A percentile compares a stretch with the other conserved stretches of the same genome.
These are phyloP conservation scores for Nicotiana knightiana DNA, from an alignment of 257 asterid species.

Conservation along the genomic window DNA sequence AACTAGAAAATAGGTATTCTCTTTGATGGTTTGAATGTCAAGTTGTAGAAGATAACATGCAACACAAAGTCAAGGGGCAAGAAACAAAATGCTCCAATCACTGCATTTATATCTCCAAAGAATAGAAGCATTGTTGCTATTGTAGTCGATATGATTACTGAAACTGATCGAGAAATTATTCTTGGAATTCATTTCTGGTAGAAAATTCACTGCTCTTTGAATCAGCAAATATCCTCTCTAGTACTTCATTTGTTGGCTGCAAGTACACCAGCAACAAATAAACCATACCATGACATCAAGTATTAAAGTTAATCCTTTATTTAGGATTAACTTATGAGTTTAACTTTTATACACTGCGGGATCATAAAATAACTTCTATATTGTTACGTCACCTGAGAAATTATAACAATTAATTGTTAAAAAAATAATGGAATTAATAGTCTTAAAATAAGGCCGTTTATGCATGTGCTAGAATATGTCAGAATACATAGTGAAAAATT, in stretches of 20 bases:
- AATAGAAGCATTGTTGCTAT: conserved; percentile 90
- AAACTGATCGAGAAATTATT: conserved; percentile 52
- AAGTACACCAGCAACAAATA: conserved; percentile 53
- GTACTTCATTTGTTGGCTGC: conserved; percentile 86
- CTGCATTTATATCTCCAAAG: conserved; percentile 71
- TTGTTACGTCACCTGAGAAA: too few relatives aligned
- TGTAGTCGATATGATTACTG: conserved; percentile 53
- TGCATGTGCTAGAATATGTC: too few relatives aligned
- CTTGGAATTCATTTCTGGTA: conserved; percentile 56
- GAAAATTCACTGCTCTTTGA: conserved; percentile 62
- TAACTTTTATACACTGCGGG: too few relatives aligned
- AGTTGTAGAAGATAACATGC: conserved; percentile 69
- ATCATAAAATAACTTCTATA: too few relatives aligned
- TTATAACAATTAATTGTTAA: too few relatives aligned
- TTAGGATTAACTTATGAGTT: too few relatives aligned
- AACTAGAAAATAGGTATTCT: conserved; percentile 48
- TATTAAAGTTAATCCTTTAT: too few relatives aligned
- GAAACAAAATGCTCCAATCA: conserved; percentile 87
- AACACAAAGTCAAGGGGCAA: conserved; percentile 89
- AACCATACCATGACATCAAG: not conserved
- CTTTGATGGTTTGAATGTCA: conserved; percentile 72
- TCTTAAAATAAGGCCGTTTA: too few relatives aligned
- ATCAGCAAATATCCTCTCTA: conserved; percentile 63
- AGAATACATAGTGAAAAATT: too few relatives aligned
- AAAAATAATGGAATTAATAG: too few relatives aligned